Base-by-base conservation (phyloP, 306 rosid genomes). In the Malus sylvestris region DNA sequence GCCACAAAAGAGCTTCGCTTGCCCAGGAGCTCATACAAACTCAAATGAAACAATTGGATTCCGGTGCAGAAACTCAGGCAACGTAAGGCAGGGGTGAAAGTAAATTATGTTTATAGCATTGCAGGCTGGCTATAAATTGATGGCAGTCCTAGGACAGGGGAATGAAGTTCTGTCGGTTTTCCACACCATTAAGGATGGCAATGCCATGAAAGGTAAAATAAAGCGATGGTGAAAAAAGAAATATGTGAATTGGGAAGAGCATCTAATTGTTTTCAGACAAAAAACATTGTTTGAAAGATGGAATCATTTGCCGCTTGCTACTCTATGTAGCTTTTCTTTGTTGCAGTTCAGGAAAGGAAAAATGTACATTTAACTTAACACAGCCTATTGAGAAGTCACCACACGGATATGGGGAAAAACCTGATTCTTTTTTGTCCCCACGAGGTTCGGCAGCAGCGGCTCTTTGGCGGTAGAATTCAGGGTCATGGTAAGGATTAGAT, bases 401-500 rank as follows among this genome's bases (percentile, higher is more conserved):
- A 66, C 45, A 76, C 30, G 67, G 57, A 62, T 69, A 10, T 27
- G n/a, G 63, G 75, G 66, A 40, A 75, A 49, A 78, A 88, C 91
- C 89, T 91, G 94, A 33, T 79, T 87, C 80, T 5, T 75, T 70
- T 67, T 22, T 78, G 18, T 71, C 77, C 71, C 72, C 76, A 49
- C 0, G 78, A 71, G 73, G 52, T 71, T 53, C 85, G 30, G 74
- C 83, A 73, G 72, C 86, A 12, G 85, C 70, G 30, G 71, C 72
- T 77, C 75, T 74, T 82, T 81, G 87, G 60, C 44, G 4, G 87
- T 88, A 88, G 79, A 60, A 27, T 53, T 84, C 83, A 70, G 74
- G 82, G 81, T 70, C 69, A 85, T 89, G 88, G 79, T 83, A 92
- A 81, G 96, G 96, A 76, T 88, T 92, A 74, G 91, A 88, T 30